phyloP scores from a whole-genome alignment of 2,329 filamentous ascomycete genomes.

The Trichoderma aggressivum region DNA sequence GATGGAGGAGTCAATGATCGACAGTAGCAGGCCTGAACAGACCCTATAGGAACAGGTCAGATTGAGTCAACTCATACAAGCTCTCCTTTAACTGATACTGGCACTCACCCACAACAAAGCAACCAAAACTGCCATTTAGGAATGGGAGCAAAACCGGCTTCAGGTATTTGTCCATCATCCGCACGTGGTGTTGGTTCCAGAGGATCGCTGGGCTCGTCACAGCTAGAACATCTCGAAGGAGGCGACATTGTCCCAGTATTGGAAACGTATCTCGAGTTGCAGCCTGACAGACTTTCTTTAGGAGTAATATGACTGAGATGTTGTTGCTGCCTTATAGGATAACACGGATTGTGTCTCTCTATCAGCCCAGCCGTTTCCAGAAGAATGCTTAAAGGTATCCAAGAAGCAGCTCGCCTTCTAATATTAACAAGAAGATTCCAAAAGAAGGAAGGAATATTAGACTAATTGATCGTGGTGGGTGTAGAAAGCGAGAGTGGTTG shows the following conservation, averaged over 20 bases:
- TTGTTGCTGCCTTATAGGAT: not conserved
- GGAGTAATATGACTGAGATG: not conserved
- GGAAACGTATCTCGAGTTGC: not conserved
- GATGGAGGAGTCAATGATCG: constrained; percentile 58
- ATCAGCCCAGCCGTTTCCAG: not conserved
- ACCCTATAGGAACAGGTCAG: constrained; percentile 35
- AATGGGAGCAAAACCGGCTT: constrained; percentile 20
- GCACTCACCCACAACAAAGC: constrained; percentile 33
- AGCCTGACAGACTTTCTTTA: not conserved
- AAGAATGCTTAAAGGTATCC: not conserved
- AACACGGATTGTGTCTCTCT: not conserved
- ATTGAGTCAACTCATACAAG: not conserved
- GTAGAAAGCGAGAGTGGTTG: not conserved
- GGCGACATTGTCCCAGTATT: not conserved
- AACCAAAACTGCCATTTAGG: constrained; percentile 34
- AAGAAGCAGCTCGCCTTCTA: not conserved
- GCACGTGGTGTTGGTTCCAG: not conserved
- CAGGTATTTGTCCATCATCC: not conserved
- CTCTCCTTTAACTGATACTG: not conserved
- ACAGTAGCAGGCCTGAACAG: constrained; percentile 52
- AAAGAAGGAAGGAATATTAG: not conserved
- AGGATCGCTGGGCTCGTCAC: not conserved
- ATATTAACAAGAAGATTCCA: not conserved
- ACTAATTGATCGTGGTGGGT: too few species aligned
- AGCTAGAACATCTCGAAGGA: not conserved